phyloP scores from a whole-genome alignment of 768 basidiomycete species.

The Exidia glandulosa region DNA sequence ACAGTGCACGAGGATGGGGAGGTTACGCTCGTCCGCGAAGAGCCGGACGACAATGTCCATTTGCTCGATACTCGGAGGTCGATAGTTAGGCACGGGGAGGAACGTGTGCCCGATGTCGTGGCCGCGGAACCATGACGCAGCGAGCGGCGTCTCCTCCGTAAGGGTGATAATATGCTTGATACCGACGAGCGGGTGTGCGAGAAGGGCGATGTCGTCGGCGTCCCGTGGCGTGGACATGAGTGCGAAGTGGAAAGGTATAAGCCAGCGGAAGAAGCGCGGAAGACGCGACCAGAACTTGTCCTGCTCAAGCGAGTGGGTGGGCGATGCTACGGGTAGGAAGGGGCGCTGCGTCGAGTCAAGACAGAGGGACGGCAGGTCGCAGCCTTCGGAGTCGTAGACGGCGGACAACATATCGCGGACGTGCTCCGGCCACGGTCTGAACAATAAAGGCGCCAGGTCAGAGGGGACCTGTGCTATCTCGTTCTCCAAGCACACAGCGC shows the following conservation, averaged over 20 bases:
- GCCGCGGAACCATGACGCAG: constrained; percentile 33
- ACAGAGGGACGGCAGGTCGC: constrained; percentile 26
- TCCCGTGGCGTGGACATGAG: constrained; percentile 49
- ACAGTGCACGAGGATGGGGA: constrained; percentile 47
- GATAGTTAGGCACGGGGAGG: constrained; percentile 42
- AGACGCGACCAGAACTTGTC: constrained; percentile 12
- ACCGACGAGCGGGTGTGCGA: constrained; percentile 36
- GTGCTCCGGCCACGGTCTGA: constrained; percentile 30
- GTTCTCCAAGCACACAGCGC: constrained; percentile 28
- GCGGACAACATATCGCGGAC: constrained; percentile 17
- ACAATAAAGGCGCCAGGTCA: constrained; percentile 20
- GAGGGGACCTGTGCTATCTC: constrained; percentile 32
- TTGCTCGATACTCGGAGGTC: constrained; percentile 47
- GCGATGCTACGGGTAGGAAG: constrained; percentile 21
- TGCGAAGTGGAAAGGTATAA: constrained; percentile 46
- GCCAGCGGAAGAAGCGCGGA: constrained; percentile 53
- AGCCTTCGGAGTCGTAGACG: constrained; percentile 18
- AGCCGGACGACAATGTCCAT: constrained; percentile 45
- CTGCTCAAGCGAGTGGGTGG: background rate
- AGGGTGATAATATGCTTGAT: constrained; percentile 49
- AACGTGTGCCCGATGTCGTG: constrained; percentile 38
- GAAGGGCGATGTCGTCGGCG: constrained; percentile 36
- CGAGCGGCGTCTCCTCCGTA: constrained; percentile 45
- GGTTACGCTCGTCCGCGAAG: constrained; percentile 31
- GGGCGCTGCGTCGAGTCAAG: constrained; percentile 31